These are phyloP conservation scores for Theobroma cacao DNA, from an alignment of 345 rosid species.

Conservation along the genomic window DNA sequence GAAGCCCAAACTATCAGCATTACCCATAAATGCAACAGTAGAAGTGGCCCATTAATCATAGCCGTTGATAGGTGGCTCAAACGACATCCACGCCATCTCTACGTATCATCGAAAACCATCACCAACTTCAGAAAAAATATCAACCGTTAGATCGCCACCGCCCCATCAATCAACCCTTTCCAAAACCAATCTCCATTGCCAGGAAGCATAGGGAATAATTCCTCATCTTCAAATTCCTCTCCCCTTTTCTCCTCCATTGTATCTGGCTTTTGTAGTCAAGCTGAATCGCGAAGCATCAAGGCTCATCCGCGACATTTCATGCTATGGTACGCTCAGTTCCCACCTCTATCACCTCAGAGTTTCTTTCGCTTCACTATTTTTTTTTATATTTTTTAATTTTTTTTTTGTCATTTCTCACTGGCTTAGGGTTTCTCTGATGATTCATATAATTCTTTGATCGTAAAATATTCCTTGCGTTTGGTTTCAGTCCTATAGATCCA, in stretches of 20 bases:
- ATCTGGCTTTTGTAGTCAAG: slow-evolving; percentile 12
- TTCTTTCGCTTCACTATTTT: not conserved
- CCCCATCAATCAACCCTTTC: not conserved
- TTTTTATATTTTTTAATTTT: not conserved
- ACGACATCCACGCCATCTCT: not conserved
- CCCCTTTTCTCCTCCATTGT: not conserved
- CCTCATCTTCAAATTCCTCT: not conserved
- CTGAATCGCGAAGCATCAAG: slow-evolving; percentile 16
- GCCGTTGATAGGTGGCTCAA: not conserved
- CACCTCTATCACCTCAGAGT: not conserved
- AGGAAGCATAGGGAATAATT: not conserved
- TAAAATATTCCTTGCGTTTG: not conserved
- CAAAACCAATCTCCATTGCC: not conserved
- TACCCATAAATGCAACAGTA: not conserved
- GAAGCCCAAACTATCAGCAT: not conserved
- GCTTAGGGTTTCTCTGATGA: not conserved
- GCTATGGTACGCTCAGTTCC: slow-evolving; percentile 29
- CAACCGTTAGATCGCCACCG: not conserved
- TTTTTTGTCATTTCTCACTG: not conserved
- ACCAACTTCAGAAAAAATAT: not conserved
- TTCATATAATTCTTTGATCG: not conserved
- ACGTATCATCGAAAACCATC: not conserved
- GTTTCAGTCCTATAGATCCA: slow-evolving; percentile 17
- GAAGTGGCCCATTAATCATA: not conserved
- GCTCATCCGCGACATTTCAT: slow-evolving; percentile 17